Base-by-base conservation (phyloP, 805 yeast species). In the Cyberlindnera meyerae region DNA sequence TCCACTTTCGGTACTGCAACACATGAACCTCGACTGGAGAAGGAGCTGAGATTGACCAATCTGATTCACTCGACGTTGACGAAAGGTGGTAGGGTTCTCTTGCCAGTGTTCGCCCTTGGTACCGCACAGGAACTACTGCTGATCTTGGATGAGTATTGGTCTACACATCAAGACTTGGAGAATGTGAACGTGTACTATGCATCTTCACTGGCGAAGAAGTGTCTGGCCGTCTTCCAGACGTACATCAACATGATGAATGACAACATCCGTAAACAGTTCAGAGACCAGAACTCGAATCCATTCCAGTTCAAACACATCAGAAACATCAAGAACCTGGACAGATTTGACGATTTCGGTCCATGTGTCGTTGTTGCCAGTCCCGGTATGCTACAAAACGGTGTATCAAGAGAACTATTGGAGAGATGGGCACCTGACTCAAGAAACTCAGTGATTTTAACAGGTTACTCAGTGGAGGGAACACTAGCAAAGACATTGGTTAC, bases 1-100 rank as follows among this genome's bases (percentile, higher is more conserved):
- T 83, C 96, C 5, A 93, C 99, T 1, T 93, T 89, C 58, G 99
- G 99, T 39, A 93, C 97, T 0, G 97, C 97, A 27, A 86, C 96
- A 0, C 96, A 89, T 56, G 95, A 88, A 55, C 95, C 96, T 3
- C 69, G 97, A 44, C 58, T 72, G 17, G 95, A 86, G 43, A 82
- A 89, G 58, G 99, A 93, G 59, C 68, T 75, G 11, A 75, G 89
- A 49, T 65, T 93, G 43, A 85, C 95, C 7, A 79, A 79, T 31
- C 61, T 87, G 25, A 85, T 93, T 16, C 97, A 93, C 51, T 73
- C 85, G 0, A 87, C 97, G 0, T 64, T 93, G 6, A 63, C 71
- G 18, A 84, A 83, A 49, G 97, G 97, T 27, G 99, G 99, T 1
- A 71, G 96, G 40, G 89, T 90, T 13, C 63, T 93, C 34, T 62